Base-by-base conservation (phyloP, 495 filamentous ascomycete genomes). In the Aeminium ludgeri region DNA sequence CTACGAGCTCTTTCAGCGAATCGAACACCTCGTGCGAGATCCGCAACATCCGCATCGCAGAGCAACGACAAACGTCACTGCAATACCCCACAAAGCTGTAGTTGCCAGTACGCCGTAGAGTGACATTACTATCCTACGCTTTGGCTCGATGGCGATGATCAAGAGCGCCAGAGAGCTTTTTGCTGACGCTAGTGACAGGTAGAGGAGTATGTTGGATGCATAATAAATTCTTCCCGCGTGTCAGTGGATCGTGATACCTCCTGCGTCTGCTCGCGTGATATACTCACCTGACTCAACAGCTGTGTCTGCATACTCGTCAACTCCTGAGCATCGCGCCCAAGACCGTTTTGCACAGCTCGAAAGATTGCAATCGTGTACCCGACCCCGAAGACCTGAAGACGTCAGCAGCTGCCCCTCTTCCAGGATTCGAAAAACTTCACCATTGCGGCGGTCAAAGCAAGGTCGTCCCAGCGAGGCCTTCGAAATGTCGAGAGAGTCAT, bases 191-290 rank as follows among this genome's bases (percentile, higher is more conserved):
- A 30, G 33, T 17, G 17, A 41, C 10, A 31, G 29, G 34, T 36
- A 31, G 25, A 33, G n/a, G 13, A 41, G 29, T 15, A 41, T 33
- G 29, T 41, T 41, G 15, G 38, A 31, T 10, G 28, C 38, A 18
- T 41, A 41, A 18, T 31, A 41, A 6, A 16, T 12, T 19, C 38
- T 41, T 11, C n/a, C 8, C 8, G 18, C 4, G 8, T 17, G 16
- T 36, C 13, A 36, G 15, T 6, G 13, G 34, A 23, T 10, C 17
- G 34, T 16, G 34, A 10, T 20, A 20, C 3, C 34, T 8, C 19
- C 8, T 7, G 28, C 13, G 4, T 15, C 10, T 16, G 7, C 17
- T 6, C 23, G 5, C 34, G 17, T 6, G 8, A 7, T 19, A 36
- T 10, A 5, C 34, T 36, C 13, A 36, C 34, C 13, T 36, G 8